Evolutionary conservation across 768 basidiomycete species (phyloP).

Genomic region (Podaxis pistillaris): DNA sequence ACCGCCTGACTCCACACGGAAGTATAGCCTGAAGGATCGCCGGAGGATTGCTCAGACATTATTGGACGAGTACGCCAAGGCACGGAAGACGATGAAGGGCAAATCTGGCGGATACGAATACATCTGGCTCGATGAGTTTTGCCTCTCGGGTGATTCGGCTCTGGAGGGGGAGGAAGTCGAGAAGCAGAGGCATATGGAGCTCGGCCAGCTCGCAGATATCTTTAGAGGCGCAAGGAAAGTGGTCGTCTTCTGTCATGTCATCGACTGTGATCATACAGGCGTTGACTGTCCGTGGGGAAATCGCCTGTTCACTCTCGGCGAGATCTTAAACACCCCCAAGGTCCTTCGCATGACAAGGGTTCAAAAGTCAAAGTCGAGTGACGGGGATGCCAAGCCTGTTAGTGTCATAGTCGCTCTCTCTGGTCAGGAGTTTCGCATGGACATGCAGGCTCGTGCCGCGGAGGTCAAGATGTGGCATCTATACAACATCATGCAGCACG

Average conservation of each 20-base stretch:
- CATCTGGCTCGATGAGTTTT: slow-evolving; percentile 5
- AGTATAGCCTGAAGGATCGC: background rate
- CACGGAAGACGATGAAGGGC: background rate
- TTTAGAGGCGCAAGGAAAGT: slow-evolving; percentile 2
- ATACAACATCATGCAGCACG: slow-evolving; percentile 20
- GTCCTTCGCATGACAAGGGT: background rate
- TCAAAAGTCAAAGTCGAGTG: background rate
- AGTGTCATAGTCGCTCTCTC: background rate
- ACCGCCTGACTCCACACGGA: background rate
- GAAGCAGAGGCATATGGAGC: background rate
- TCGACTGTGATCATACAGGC: background rate
- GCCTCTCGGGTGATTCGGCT: background rate
- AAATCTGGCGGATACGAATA: background rate
- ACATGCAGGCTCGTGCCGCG: slow-evolving; percentile 7
- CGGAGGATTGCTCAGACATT: background rate
- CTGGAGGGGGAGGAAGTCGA: background rate
- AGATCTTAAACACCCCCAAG: background rate
- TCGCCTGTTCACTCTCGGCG: slow-evolving; percentile 1
- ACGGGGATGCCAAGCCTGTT: background rate
- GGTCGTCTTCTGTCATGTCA: background rate
- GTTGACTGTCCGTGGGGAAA: slow-evolving; percentile 2
- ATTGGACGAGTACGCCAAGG: slow-evolving; percentile 7
- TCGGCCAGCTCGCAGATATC: slow-evolving; percentile 5
- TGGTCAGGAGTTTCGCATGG: slow-evolving; percentile 4
- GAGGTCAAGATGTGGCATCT: slow-evolving; percentile 19